Percentiles rank a stretch among this genome's conserved stretches.
Evolutionary conservation across 148 eudicot species (phyloP).

Genomic region (Cornus florida): DNA sequence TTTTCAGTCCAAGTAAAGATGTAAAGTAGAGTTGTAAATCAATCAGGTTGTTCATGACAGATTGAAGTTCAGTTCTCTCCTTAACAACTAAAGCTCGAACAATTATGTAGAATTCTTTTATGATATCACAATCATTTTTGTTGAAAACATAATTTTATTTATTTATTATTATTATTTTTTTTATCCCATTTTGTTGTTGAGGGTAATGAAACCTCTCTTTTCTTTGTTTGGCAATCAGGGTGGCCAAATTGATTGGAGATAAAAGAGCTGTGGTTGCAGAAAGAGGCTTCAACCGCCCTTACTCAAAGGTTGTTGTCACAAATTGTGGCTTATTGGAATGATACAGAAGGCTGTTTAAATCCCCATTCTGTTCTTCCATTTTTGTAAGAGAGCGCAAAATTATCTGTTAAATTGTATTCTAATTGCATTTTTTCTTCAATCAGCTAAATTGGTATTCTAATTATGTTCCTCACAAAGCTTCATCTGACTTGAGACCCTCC

Average conservation of each 20-base stretch:
- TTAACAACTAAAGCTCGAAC: too few species aligned
- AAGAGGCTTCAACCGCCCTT: slow-evolving; percentile 93
- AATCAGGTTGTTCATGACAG: too few species aligned
- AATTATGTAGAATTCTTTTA: too few species aligned
- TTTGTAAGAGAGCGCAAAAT: slow-evolving; percentile 13
- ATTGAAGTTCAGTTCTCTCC: too few species aligned
- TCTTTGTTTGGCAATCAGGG: slow-evolving; percentile 17
- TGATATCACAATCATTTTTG: too few species aligned
- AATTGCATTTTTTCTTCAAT: not conserved
- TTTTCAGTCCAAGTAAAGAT: too few species aligned
- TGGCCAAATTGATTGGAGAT: slow-evolving; percentile 45
- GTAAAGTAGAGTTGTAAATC: too few species aligned
- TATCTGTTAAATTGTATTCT: not conserved
- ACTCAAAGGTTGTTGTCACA: slow-evolving; percentile 69
- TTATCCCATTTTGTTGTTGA: too few species aligned
- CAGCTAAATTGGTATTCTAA: not conserved
- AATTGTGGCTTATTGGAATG: slow-evolving; percentile 76
- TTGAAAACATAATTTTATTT: too few species aligned
- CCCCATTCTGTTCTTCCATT: slow-evolving; percentile 2
- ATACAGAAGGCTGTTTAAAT: slow-evolving; percentile 10
- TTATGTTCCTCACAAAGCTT: too few species aligned
- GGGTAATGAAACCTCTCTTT: not conserved
- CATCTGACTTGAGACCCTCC: too few species aligned
- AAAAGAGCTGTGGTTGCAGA: slow-evolving; percentile 97
- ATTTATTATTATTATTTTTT: too few species aligned